Evolutionary conservation across 306 rosid genomes (phyloP), one percentile per base, ranked within the genome.

Genomic region (Nissolia schottii): DNA sequence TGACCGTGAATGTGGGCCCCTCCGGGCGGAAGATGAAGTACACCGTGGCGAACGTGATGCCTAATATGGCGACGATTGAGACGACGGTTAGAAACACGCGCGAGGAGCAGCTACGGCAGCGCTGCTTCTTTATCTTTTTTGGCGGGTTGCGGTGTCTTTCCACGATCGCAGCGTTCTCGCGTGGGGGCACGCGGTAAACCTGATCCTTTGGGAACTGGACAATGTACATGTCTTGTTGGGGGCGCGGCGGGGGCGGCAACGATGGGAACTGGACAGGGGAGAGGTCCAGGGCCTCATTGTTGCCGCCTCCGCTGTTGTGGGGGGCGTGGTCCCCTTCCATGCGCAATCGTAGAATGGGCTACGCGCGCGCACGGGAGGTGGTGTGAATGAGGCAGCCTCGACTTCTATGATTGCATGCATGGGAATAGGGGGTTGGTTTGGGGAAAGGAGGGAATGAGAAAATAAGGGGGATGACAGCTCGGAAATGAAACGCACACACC

Each of bases 121-220:
- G 1, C 0, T 23, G 23, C 1, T 3, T 45, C 5, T 7, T 71
- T 2, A 41, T 70, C 1, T 0, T 14, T 0, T 6, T 12, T 0
- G 60, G 28, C 0, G 73, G 54, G 1, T 77, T 71, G 6, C 83
- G 79, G 16, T 57, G 34, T 5, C 41, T 69, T 38, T 90, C 86
- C 2, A 77, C 55, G n/a, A 82, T 16, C 14, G 48, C 2, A 1
- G 91, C 87, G 31, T 90, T 87, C 58, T 90, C 88, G 0, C 80
- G 73, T 0, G 96, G 93, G 0, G 93, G 91, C 14, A 90, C 77
- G 0, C 85, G 79, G 64, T 85, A 87, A 25, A 90, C 79, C 70
- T 90, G 91, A 49, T 90, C 85, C 64, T 74, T 86, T 0, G 93
- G 96, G 75, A 87, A 59, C 29, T 86, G 93, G n/a, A 90, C 82